Evolutionary conservation across 768 basidiomycete species (phyloP).

Genomic region (Exidia glandulosa): DNA sequence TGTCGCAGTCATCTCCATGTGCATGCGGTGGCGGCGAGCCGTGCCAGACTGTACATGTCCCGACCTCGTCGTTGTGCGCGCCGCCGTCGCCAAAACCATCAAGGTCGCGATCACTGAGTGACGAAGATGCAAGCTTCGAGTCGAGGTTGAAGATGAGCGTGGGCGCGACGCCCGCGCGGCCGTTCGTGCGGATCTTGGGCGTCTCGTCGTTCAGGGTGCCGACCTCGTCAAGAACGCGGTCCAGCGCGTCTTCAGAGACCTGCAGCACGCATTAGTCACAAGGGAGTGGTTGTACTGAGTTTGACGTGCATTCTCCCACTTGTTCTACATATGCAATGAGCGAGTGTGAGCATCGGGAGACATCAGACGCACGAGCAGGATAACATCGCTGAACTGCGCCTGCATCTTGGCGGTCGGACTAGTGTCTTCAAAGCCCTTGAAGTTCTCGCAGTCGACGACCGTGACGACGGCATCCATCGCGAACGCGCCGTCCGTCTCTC

Average conservation of each 20-base stretch:
- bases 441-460: slow-evolving; percentile 70
- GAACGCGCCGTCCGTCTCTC: slow-evolving; percentile 61
- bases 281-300: background rate
- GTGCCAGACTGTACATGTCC: slow-evolving; percentile 56
- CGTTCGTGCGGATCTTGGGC: slow-evolving; percentile 66
- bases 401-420: slow-evolving; percentile 89
- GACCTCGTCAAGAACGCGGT: slow-evolving; percentile 77
- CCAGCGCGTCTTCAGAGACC: slow-evolving; percentile 58
- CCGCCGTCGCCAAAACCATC: slow-evolving; percentile 11
- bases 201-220: slow-evolving; percentile 84
- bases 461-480: slow-evolving; percentile 86
- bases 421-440: slow-evolving; percentile 84
- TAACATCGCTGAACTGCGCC: slow-evolving; percentile 89
- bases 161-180: slow-evolving; percentile 59
- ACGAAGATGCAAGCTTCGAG: slow-evolving; percentile 55
- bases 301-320: slow-evolving; percentile 49
- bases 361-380: slow-evolving; percentile 55
- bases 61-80: slow-evolving; percentile 72
- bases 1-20: background rate
- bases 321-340: slow-evolving; percentile 42
- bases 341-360: background rate
- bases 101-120: background rate
- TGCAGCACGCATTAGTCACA: background rate
- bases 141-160: slow-evolving; percentile 81
- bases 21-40: slow-evolving; percentile 20